A percentile compares a stretch with the other conserved stretches of the same genome.
Conservation (phyloP, 345 rosid species). For the Geranium rotundifolium region DNA sequence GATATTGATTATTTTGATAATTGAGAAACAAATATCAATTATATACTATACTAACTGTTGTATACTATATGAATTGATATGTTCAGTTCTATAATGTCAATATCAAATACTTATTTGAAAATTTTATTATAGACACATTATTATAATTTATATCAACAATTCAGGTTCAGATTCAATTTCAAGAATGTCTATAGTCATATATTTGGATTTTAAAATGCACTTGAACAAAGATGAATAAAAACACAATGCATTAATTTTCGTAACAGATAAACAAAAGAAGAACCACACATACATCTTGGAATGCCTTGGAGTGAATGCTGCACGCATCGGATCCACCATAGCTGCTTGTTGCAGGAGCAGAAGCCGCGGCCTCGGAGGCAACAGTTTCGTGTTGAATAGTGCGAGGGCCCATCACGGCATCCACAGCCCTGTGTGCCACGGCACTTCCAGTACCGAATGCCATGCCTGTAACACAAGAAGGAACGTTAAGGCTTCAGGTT, state of each 20-base stretch:
- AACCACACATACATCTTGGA: constrained; percentile 61
- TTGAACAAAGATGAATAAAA: too few relatives aligned
- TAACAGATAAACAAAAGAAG: background rate
- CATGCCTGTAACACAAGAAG: constrained; percentile 37
- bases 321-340: constrained; percentile 47
- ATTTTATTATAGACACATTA: too few relatives aligned
- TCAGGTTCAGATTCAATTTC: background rate
- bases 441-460: constrained; percentile 97
- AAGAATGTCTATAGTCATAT: background rate
- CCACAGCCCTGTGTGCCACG: constrained; percentile 88
- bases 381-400: constrained; percentile 74
- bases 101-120: too few relatives aligned
- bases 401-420: constrained; percentile 92
- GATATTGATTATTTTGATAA: too few relatives aligned
- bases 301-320: constrained; percentile 67
- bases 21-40: too few relatives aligned
- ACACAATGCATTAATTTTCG: too few relatives aligned
- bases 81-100: too few relatives aligned
- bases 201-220: too few relatives aligned
- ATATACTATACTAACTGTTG: too few relatives aligned
- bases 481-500: background rate
- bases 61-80: too few relatives aligned
- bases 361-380: constrained; percentile 40
- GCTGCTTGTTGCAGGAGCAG: constrained; percentile 36
- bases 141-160: background rate